Base-by-base conservation (phyloP, 106 monocot genomes). In the Alisma plantagoaquatica region DNA sequence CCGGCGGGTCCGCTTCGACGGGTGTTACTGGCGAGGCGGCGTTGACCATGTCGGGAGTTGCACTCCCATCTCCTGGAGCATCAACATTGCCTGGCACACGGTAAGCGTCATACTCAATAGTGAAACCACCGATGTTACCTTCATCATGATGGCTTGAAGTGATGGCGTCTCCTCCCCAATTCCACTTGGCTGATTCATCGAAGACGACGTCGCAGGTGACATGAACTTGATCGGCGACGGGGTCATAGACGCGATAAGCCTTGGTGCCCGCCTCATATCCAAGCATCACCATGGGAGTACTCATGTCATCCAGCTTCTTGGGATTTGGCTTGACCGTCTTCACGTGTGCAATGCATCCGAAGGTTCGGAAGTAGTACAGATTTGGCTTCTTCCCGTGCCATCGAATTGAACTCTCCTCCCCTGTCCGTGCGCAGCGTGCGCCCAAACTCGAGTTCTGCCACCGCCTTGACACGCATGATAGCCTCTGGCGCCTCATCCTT, bases 381-480 rank as follows among this genome's bases (percentile, higher is more conserved):
- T 7, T 10, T n/a, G 73, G 61, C 44, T 61, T 67, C 2, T 15
- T 6, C 2, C 49, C 49, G 43, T 33, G 31, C 59, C 60, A 67
- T 27, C 10, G 61, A 68, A 25, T 15, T 29, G 18, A 46, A 67
- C 22, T 73, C 66, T 4, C 54, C 46, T 1, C 66, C 73, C 10
- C 59, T 12, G 55, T 67, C 57, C 3, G 62, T 56, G 1, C 62
- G 2, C 3, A 75, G 1, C 19, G 23, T 3, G 24, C 46, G 41
- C 1, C 51, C 30, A 2, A 10, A 42, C 23, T 63, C 24, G 1
- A 51, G 57, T 12, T 75, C 68, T 0, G n/a, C n/a, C n/a, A 63
- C 68, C 19, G 16, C 35, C 23, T 75, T 68, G 11, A 60, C 59
- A 5, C n/a, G 16, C 52, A 54, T 60, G 23, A 73, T 60, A 1